A percentile compares a stretch with the other conserved stretches of the same genome.
Conservation (phyloP, 2,329 filamentous ascomycete genomes). For the Fusarium sterilihyphosum region DNA sequence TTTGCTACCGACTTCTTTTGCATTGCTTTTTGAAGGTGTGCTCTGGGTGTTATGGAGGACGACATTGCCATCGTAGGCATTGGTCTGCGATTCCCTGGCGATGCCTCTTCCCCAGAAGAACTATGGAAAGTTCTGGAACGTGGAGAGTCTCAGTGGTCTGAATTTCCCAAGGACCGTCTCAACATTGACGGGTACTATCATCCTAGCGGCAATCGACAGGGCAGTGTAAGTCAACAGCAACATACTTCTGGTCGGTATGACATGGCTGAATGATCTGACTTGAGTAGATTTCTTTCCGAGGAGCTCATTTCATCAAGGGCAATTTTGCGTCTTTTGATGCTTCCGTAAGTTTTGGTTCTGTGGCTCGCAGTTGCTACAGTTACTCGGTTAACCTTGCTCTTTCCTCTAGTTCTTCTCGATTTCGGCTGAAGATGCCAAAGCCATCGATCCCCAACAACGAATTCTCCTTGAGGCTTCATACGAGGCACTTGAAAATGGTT, state of each 20-base stretch:
- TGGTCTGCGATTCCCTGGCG: slow-evolving; percentile 61
- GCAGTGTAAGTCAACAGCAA: slow-evolving; percentile 52
- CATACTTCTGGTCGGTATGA: neutral
- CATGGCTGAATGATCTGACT: slow-evolving; percentile 19
- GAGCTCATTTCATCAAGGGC: slow-evolving; percentile 61
- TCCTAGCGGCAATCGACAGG: slow-evolving; percentile 59
- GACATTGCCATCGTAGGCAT: slow-evolving; percentile 64
- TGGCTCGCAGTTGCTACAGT: neutral
- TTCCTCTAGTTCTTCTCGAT: slow-evolving; percentile 61
- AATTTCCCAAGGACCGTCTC: slow-evolving; percentile 60
- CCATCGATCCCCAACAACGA: slow-evolving; percentile 65
- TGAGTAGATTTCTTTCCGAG: slow-evolving; percentile 56
- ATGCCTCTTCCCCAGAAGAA: slow-evolving; percentile 54
- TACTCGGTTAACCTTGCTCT: neutral
- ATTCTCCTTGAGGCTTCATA: slow-evolving; percentile 61
- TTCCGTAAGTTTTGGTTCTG: slow-evolving; percentile 50
- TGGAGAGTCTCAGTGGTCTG: slow-evolving; percentile 58
- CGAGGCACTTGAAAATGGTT: slow-evolving; percentile 62
- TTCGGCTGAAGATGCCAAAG: slow-evolving; percentile 59
- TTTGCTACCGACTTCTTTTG: neutral
- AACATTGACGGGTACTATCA: slow-evolving; percentile 65
- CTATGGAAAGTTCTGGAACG: slow-evolving; percentile 61
- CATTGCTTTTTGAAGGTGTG: neutral
- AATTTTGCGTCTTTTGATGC: slow-evolving; percentile 61
- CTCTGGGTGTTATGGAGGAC: slow-evolving; percentile 42